Evolutionary conservation across 2,329 filamentous ascomycete species (phyloP).

Genomic region (Lasiodiplodia gonubiensis): DNA sequence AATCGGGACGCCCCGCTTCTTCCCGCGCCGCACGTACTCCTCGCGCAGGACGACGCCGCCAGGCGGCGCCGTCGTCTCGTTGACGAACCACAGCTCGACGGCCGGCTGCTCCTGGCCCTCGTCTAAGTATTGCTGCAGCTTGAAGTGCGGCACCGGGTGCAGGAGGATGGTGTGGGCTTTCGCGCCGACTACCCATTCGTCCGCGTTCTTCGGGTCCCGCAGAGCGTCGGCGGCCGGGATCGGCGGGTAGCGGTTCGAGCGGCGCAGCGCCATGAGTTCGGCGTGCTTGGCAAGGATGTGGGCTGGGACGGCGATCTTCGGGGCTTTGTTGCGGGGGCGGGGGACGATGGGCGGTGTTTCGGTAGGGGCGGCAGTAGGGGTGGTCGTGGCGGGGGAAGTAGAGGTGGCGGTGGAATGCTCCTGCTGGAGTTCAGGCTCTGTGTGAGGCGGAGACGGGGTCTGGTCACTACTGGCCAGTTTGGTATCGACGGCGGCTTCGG

Average conservation of each 20-base stretch:
- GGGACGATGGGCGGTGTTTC: neutral
- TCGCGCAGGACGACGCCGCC: neutral
- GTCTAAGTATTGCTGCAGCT: too few relatives aligned
- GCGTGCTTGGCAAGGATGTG: neutral
- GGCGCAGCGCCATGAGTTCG: neutral
- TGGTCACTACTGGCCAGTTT: too few relatives aligned
- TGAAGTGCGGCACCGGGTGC: neutral
- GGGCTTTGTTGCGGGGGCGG: neutral
- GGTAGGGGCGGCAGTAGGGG: neutral
- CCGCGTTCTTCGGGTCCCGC: neutral
- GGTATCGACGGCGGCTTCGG: too few relatives aligned
- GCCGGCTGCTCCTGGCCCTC: neutral
- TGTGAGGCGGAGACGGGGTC: too few relatives aligned
- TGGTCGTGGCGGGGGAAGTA: too few relatives aligned
- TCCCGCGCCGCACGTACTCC: neutral
- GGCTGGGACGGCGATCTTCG: neutral
- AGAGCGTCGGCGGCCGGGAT: neutral
- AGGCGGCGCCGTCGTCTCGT: neutral
- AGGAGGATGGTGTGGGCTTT: neutral
- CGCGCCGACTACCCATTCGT: neutral
- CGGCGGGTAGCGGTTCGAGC: neutral
- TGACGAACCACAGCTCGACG: neutral
- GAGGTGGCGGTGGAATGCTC: too few relatives aligned
- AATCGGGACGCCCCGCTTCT: neutral
- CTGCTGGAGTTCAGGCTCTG: too few relatives aligned